phyloP scores from a whole-genome alignment of 768 basidiomycete species.

The Suillus bovinus region DNA sequence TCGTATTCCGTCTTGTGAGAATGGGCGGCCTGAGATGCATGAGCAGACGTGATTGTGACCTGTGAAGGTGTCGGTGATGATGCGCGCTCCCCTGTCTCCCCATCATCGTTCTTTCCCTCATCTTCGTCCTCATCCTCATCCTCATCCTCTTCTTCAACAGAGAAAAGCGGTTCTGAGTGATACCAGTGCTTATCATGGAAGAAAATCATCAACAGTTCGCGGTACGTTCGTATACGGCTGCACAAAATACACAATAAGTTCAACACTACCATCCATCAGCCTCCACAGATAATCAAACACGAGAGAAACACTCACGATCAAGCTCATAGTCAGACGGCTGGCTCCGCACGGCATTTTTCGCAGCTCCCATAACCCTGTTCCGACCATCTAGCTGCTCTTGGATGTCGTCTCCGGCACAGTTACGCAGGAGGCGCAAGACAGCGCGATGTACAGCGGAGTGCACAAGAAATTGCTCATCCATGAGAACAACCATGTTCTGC shows the following conservation, averaged over 20 bases:
- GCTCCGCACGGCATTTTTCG: constrained; percentile 62
- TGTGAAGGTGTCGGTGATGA: constrained; percentile 71
- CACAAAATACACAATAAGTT: constrained; percentile 90
- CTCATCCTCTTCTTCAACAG: constrained; percentile 77
- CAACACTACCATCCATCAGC: constrained; percentile 60
- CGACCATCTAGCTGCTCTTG: constrained; percentile 85
- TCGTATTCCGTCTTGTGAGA: constrained; percentile 85
- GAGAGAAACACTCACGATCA: constrained; percentile 60
- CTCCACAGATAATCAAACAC: not conserved
- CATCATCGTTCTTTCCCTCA: constrained; percentile 13
- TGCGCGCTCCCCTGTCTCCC: constrained; percentile 23
- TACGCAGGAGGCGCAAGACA: constrained; percentile 78
- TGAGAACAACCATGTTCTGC: constrained; percentile 86
- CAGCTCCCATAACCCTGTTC: constrained; percentile 80
- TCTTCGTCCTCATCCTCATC: constrained; percentile 50
- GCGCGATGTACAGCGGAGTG: constrained; percentile 90
- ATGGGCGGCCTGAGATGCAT: constrained; percentile 40
- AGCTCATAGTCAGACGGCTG: constrained; percentile 88
- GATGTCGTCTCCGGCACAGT: constrained; percentile 89
- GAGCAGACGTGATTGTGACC: constrained; percentile 53
- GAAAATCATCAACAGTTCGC: constrained; percentile 94
- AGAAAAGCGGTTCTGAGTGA: constrained; percentile 70
- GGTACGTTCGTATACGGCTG: constrained; percentile 86
- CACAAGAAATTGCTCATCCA: constrained; percentile 92
- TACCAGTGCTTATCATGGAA: constrained; percentile 95